These are phyloP conservation scores for Psilocybe subaeruginosa DNA, from an alignment of 768 basidiomycete genomes.

Conservation along the genomic window DNA sequence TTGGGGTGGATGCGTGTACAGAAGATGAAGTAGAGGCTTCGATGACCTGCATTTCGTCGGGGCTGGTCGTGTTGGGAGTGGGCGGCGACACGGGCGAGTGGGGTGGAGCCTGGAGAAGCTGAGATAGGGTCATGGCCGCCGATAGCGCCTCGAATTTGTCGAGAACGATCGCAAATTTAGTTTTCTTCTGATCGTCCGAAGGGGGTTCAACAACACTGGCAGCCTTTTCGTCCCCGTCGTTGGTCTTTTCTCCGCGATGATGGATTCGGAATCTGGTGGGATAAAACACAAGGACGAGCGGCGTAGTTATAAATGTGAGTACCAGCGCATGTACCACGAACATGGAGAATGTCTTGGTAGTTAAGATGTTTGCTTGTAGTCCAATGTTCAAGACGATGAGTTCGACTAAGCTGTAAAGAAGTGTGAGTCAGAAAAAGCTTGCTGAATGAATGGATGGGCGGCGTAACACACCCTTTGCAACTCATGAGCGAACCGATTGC, in stretches of 20 bases:
- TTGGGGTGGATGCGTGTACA: constrained; percentile 14
- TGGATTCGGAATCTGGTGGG: constrained; percentile 60
- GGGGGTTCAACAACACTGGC: constrained; percentile 12
- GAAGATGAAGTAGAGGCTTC: constrained; percentile 11
- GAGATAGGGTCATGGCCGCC: constrained; percentile 78
- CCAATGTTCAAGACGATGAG: constrained; percentile 93
- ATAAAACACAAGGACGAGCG: constrained; percentile 78
- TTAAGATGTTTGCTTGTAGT: constrained; percentile 64
- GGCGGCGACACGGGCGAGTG: not conserved
- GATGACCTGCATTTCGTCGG: constrained; percentile 25
- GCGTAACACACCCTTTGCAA: constrained; percentile 73
- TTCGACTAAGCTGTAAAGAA: constrained; percentile 63
- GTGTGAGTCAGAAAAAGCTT: not conserved
- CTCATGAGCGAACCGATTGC: constrained; percentile 90
- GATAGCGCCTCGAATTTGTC: constrained; percentile 83
- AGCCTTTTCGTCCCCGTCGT: constrained; percentile 24
- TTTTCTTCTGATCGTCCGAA: constrained; percentile 47
- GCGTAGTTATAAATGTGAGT: constrained; percentile 84
- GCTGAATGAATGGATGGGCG: not conserved
- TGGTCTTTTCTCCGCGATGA: constrained; percentile 23
- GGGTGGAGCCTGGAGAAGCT: constrained; percentile 53
- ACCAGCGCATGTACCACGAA: constrained; percentile 82
- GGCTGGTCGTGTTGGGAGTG: constrained; percentile 6
- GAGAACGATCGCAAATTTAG: constrained; percentile 72
- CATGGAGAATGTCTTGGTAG: constrained; percentile 80